Conservation (phyloP, 169 alveolate species). For the Plasmodium gallinaceum region DNA sequence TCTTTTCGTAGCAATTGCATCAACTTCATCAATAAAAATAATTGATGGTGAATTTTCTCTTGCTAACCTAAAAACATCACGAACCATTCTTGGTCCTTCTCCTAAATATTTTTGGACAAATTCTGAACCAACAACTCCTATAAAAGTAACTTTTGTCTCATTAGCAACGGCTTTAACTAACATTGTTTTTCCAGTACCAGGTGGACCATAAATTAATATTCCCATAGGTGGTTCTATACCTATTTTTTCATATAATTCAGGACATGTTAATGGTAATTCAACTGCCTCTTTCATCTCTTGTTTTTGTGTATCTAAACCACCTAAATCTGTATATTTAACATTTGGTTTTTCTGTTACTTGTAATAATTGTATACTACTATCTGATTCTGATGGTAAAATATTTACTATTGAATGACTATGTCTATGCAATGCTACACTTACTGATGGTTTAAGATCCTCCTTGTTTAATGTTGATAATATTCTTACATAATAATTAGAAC, state of each 20-base stretch:
- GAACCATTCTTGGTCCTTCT: conserved; percentile 99
- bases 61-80: conserved; percentile 98
- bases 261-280: conserved; percentile 98
- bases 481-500: conserved; percentile 97
- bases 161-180: conserved; percentile 99
- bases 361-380: conserved; percentile 97
- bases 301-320: conserved; percentile 98
- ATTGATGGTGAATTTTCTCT: conserved; percentile 98
- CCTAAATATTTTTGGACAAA: conserved; percentile 99
- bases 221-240: conserved; percentile 99
- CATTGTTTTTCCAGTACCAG: conserved; percentile 99
- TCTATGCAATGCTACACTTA: conserved; percentile 99
- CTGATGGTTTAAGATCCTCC: conserved; percentile 98
- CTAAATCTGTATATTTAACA: conserved; percentile 99
- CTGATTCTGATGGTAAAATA: conserved; percentile 99
- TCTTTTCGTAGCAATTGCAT: conserved; percentile 97
- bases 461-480: conserved; percentile 98
- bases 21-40: conserved; percentile 99
- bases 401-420: conserved; percentile 99
- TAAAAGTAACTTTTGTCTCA: conserved; percentile 97
- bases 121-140: conserved; percentile 99
- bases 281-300: conserved; percentile 99
- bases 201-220: conserved; percentile 98
- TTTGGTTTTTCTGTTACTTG: conserved; percentile 98
- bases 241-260: conserved; percentile 97